Percentiles rank a stretch among this genome's conserved stretches.
Conservation (phyloP, 176 grass and related monocot genomes). For the Zoysia pacifica region DNA sequence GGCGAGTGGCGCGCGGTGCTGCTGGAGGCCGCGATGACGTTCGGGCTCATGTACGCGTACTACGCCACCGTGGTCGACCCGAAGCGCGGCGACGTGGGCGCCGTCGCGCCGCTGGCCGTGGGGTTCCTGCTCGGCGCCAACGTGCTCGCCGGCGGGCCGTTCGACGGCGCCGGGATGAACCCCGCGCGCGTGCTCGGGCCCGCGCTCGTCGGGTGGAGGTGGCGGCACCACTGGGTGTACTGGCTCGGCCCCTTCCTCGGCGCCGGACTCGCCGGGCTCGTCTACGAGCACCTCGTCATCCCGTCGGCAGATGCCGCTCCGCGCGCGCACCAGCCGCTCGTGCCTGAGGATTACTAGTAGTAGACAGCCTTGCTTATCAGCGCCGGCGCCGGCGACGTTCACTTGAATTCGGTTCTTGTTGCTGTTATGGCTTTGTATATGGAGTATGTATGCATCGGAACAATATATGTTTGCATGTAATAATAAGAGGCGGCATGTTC, state of each 20-base stretch:
- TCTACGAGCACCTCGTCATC: conserved; percentile 86
- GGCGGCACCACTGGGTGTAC: conserved; percentile 93
- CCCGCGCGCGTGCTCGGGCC: conserved; percentile 79
- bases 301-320: conserved; percentile 39
- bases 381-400: not conserved
- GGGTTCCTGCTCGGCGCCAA: conserved; percentile 89
- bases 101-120: conserved; percentile 73
- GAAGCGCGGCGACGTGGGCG: conserved; percentile 67
- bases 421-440: not conserved
- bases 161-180: conserved; percentile 94
- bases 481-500: conserved; percentile 37
- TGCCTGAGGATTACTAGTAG: conserved; percentile 82
- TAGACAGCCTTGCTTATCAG: too few relatives aligned
- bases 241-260: conserved; percentile 86
- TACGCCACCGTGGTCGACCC: conserved; percentile 87
- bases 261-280: conserved; percentile 59
- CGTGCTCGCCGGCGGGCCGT: conserved; percentile 74
- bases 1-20: conserved; percentile 79
- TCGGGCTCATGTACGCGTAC: conserved; percentile 86
- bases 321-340: conserved; percentile 75
- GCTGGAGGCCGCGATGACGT: conserved; percentile 83
- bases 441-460: not conserved
- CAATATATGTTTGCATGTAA: not conserved
- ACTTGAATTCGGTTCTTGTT: conserved; percentile 1
- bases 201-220: conserved; percentile 78